Conservation (phyloP, 108 stramenopile species). For the Conticribra guillardii region DNA sequence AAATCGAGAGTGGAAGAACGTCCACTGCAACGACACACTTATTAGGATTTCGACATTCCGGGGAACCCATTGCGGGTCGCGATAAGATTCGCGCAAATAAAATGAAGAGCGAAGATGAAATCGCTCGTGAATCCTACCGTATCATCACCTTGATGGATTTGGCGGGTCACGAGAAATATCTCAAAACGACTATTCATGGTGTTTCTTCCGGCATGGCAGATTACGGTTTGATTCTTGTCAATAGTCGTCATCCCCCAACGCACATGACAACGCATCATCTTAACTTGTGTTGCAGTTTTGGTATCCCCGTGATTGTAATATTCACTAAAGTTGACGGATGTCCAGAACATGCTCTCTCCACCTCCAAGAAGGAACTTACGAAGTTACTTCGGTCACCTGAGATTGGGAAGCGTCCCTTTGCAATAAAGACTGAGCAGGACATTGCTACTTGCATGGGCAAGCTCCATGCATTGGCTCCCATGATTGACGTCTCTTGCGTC, state of each 20-base stretch:
- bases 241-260: slow-evolving; percentile 96
- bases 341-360: slow-evolving; percentile 91
- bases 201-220: slow-evolving; percentile 95
- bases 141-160: slow-evolving; percentile 95
- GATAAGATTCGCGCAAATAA: slow-evolving; percentile 76
- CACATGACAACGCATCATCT: slow-evolving; percentile 99
- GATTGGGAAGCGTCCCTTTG: slow-evolving; percentile 77
- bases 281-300: slow-evolving; percentile 95
- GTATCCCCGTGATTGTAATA: slow-evolving; percentile 90
- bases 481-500: slow-evolving; percentile 96
- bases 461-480: slow-evolving; percentile 90
- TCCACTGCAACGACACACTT: slow-evolving; percentile 93
- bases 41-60: slow-evolving; percentile 90
- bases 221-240: slow-evolving; percentile 94
- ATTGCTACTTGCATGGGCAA: slow-evolving; percentile 90
- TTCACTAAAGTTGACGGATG: slow-evolving; percentile 99
- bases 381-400: slow-evolving; percentile 78
- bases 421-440: slow-evolving; percentile 82
- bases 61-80: slow-evolving; percentile 72
- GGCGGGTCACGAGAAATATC: slow-evolving; percentile 98
- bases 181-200: slow-evolving; percentile 99
- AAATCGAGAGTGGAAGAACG: slow-evolving; percentile 96
- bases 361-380: slow-evolving; percentile 82
- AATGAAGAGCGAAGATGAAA: slow-evolving; percentile 79
- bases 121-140: slow-evolving; percentile 82